Evolutionary conservation across 2,329 filamentous ascomycete species (phyloP).

Genomic region (Zymoseptoria tritici): DNA sequence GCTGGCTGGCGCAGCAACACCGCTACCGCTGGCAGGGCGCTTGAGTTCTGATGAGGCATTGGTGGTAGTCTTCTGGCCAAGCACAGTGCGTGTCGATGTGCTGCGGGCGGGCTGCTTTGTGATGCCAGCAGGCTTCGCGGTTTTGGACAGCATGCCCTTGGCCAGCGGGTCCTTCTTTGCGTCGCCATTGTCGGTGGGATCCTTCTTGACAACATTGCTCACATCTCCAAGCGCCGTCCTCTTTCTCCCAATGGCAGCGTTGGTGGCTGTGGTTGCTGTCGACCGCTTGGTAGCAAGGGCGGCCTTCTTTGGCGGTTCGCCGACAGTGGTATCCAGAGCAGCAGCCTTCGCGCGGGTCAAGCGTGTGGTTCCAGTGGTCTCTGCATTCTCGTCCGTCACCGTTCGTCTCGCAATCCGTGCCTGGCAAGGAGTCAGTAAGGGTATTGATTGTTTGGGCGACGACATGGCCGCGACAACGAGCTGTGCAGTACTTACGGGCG

Average conservation of each 20-base stretch:
- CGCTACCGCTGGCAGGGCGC: constrained; percentile 62
- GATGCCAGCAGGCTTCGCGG: constrained; percentile 68
- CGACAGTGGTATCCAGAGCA: constrained; percentile 44
- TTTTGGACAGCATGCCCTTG: constrained; percentile 69
- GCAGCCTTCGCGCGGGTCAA: constrained; percentile 90
- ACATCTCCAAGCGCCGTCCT: constrained; percentile 86
- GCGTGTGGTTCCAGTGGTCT: constrained; percentile 62
- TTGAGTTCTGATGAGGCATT: constrained; percentile 53
- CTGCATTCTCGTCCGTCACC: constrained; percentile 88
- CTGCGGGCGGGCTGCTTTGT: constrained; percentile 58
- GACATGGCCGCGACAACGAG: constrained; percentile 1
- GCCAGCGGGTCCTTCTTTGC: constrained; percentile 40
- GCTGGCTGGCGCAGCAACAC: constrained; percentile 52
- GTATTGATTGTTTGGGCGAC: not conserved
- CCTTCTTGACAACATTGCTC: constrained; percentile 84
- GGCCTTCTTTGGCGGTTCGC: constrained; percentile 51
- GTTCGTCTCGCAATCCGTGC: constrained; percentile 67
- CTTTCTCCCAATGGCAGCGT: constrained; percentile 48
- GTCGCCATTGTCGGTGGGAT: constrained; percentile 54
- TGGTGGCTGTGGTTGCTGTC: constrained; percentile 34
- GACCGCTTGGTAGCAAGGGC: constrained; percentile 39
- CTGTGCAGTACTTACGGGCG: constrained; percentile 27
- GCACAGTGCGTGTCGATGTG: constrained; percentile 49
- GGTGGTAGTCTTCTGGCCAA: constrained; percentile 67
- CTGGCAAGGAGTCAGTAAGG: constrained; percentile 44